phyloP scores from a whole-genome alignment of 1,139 yeast genomes.

The Suhomyces atakaporum region DNA sequence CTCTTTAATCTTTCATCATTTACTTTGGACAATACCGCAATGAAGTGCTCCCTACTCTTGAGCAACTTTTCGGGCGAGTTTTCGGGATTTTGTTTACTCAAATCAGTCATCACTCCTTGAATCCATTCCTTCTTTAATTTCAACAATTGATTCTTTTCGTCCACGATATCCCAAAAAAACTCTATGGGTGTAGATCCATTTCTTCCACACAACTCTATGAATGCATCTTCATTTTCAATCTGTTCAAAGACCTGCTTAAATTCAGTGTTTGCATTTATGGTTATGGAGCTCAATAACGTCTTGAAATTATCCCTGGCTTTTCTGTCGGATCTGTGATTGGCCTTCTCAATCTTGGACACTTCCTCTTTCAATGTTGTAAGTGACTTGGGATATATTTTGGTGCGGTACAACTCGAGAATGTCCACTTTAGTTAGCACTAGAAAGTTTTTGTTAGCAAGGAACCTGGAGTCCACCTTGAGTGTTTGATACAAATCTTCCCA shows the following conservation, averaged over 20 bases:
- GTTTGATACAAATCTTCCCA: conserved; percentile 50
- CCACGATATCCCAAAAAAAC: conserved; percentile 73
- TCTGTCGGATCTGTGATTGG: conserved; percentile 59
- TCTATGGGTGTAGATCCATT: conserved; percentile 82
- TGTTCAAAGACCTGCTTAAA: conserved; percentile 60
- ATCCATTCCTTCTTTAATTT: conserved; percentile 63
- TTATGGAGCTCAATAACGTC: conserved; percentile 40
- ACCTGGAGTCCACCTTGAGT: conserved; percentile 51
- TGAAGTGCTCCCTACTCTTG: conserved; percentile 22
- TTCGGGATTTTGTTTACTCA: conserved; percentile 16
- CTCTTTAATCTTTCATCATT: conserved; percentile 33
- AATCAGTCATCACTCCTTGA: conserved; percentile 50
- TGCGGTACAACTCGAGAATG: conserved; percentile 55
- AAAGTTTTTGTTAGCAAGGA: conserved; percentile 62
- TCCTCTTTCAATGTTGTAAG: conserved; percentile 35
- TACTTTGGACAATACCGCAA: conserved; percentile 19
- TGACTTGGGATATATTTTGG: conserved; percentile 46
- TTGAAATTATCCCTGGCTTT: conserved; percentile 64
- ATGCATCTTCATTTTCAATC: conserved; percentile 60
- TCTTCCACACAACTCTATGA: conserved; percentile 67
- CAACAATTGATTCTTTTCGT: conserved; percentile 58
- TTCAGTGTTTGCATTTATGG: conserved; percentile 54
- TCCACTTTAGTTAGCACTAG: conserved; percentile 56
- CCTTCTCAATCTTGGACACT: conserved; percentile 35
- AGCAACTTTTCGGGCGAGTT: conserved; percentile 22